Base-by-base conservation (phyloP, 768 basidiomycete species). In the Lactarius hengduanensis region DNA sequence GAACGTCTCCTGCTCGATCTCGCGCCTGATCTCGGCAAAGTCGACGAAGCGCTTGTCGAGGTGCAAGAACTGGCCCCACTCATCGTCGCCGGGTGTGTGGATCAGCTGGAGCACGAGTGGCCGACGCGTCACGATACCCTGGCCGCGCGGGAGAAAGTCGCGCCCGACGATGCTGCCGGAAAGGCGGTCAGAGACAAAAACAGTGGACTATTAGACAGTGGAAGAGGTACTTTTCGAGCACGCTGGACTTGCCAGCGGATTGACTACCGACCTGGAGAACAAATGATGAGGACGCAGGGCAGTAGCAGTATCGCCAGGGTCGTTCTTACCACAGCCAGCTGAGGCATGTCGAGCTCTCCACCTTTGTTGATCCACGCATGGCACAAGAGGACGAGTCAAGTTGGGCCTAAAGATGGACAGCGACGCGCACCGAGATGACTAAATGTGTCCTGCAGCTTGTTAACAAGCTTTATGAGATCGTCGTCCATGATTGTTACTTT, bases 51-150 rank as follows among this genome's bases (percentile, higher is more conserved):
- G 86, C 75, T 92, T 93, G 83, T 98, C 96, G 63, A 96, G 82
- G 76, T 99, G 97, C 34, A 98, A 84, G 78, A 99, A 99, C 77
- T 98, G 97, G 55, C 87, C 96, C 89, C 96, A 98, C 83, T 98
- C 96, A 1, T 81, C 79, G 26, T 87, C 83, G 32, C 84, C 76
- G 45, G 94, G 91, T 2, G 93, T 94, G 77, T 99, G 94, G 63
- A 98, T 90, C 74, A 98, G 88, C 76, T 98, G 97, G 9, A 98
- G 87, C 34, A 98, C 88, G 63, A 99, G 88, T 2, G 97, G 97
- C 70, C 97, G 84, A 63, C 97, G 86, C 32, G 97, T 99, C 53
- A 99, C 96, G 67, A 99, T 99, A 58, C 97, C 97, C 73, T 87
- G 86, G 16, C 93, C 92, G 61, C 92, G 86, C 43, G 92, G 90